Evolutionary conservation across 352 stramenopile species (phyloP), one percentile per base, ranked within the genome.

Genomic region (Peronospora belbahrii): DNA sequence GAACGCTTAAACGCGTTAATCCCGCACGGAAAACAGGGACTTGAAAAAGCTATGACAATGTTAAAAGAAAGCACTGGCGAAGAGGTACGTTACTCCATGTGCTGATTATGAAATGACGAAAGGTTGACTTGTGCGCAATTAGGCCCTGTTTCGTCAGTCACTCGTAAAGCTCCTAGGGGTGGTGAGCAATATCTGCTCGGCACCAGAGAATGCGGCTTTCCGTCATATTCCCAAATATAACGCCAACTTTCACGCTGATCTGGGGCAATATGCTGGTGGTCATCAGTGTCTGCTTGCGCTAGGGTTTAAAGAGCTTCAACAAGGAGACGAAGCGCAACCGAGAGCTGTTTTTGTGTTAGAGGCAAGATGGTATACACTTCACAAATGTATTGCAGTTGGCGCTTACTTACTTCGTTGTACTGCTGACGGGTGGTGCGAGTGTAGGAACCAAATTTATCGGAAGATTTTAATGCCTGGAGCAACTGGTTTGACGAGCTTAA

Each of bases 401-500:
- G n/a, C 13, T 46, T 22, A 20, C 13, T 15, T 24, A 30, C 14
- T 47, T 28, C 49, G 15, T 34, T 22, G 20, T 48, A 1, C 9
- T 34, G 35, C 19, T 45, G n/a, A 14, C 8, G 30, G 10, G n/a
- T 56, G 17, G 0, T 48, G 15, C 14, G 44, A 9, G n/a, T 46
- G n/a, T 37, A 89, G 70, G 78, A 93, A 45, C 78, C 81, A 0
- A 70, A 93, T 41, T 49, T 93, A 42, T 70, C 64, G 4, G 59
- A 69, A 42, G 81, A 93, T 55, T 52, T 93, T 15, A 74, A 93
- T 48, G 62, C 59, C 9, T 93, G 81, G 81, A 93, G 74, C 48
- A 51, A 60, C 24, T 93, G 81, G 81, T 93, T 90, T 51, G 76
- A 90, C 27, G 59, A 56, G 13, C 53, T 93, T 9, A 88, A 82